Evolutionary conservation across 441 rosid genomes (phyloP), one percentile per base, ranked within the genome.

Genomic region (Aquilaria agallochum): DNA sequence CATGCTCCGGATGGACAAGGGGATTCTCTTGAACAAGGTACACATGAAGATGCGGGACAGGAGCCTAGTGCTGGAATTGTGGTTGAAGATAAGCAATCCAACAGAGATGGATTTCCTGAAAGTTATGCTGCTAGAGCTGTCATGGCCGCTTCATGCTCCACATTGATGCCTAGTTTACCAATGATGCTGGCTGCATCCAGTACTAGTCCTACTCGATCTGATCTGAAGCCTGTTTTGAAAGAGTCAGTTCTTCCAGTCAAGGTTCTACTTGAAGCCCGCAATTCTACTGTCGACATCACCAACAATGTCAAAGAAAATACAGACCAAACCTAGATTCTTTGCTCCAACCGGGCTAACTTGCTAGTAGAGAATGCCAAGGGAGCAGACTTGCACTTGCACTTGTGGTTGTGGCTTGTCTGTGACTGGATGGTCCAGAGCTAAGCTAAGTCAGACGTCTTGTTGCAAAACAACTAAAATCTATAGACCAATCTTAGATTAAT

Each of bases 11-110:
- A 15, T 4, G 31, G 58, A 51, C 68, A 73, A 61, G 72, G 54
- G 40, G 69, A 49, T 64, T 65, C 69, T 49, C 54, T 51, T 3
- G 52, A 58, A n/a, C 77, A 69, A 68, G 74, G 73, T 40, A 64
- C 58, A 31, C 73, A 47, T 0, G 68, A 72, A 51, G 72, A 59
- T 60, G 65, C 76, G 47, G 69, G 51, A 56, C 30, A 66, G 32
- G 83, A 79, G 75, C 71, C 63, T 73, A 72, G 71, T 31, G 64
- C 60, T 68, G 72, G 76, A 72, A 64, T 31, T 13, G 20, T 61
- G 44, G 51, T 42, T 31, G 80, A 68, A 59, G 72, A 64, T 20
- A 60, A 59, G 6, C 11, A 56, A 15, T 59, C 70, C 47, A 56
- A 60, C 34, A 27, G 45, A 13, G 60, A 66, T 63, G 65, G 65